Percentiles rank a stretch among this genome's conserved stretches.
Conservation (phyloP, 2,329 filamentous ascomycete genomes). For the Zymoseptoria pseudotritici region DNA sequence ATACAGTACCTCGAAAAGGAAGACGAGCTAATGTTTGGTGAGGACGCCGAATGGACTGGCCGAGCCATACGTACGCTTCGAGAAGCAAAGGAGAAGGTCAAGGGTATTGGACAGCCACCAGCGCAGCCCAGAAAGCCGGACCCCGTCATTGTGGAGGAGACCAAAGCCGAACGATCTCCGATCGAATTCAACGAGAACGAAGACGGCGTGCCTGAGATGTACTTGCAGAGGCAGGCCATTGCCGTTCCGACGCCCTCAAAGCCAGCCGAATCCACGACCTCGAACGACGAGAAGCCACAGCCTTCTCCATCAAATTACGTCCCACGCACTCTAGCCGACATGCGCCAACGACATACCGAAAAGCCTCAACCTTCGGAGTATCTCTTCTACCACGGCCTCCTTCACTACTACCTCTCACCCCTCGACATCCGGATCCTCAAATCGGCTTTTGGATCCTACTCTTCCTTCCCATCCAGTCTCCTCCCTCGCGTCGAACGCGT, state of each 20-base stretch:
- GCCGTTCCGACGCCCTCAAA: constrained; percentile 3
- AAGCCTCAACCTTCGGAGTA: constrained; percentile 51
- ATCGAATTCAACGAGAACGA: constrained; percentile 42
- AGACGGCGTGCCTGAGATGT: constrained; percentile 46
- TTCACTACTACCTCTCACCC: constrained; percentile 83
- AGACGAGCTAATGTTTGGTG: constrained; percentile 84
- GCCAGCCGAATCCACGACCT: constrained; percentile 10
- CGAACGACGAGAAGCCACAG: constrained; percentile 25
- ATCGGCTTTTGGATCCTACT: constrained; percentile 76
- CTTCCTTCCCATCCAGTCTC: constrained; percentile 74
- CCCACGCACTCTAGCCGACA: constrained; percentile 39
- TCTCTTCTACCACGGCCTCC: constrained; percentile 80
- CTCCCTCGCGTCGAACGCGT: constrained; percentile 83
- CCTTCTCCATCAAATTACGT: constrained; percentile 20
- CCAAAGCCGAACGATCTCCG: constrained; percentile 31
- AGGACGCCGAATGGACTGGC: constrained; percentile 86
- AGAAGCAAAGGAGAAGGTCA: constrained; percentile 67
- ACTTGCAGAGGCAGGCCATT: constrained; percentile 27
- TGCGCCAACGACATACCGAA: constrained; percentile 39
- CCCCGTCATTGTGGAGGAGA: constrained; percentile 5
- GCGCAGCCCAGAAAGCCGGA: constrained; percentile 44
- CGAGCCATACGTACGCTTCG: constrained; percentile 71
- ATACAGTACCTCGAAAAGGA: constrained; percentile 72
- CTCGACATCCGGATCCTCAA: constrained; percentile 90
- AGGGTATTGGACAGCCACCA: constrained; percentile 60